A percentile compares a stretch with the other conserved stretches of the same genome.
Conservation (phyloP, 768 basidiomycete species). For the Termitomyces sp. region DNA sequence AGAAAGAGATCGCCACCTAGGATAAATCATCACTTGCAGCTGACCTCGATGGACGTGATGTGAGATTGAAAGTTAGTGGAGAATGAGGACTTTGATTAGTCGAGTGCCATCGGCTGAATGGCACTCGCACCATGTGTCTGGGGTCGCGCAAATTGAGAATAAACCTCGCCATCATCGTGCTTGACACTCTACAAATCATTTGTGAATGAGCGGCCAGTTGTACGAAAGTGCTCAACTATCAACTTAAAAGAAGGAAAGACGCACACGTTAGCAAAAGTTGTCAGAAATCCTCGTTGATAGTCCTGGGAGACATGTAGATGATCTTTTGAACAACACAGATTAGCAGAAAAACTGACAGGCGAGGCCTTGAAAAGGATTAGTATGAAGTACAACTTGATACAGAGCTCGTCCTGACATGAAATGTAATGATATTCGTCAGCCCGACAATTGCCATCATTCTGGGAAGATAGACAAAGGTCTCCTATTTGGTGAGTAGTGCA, state of each 20-base stretch:
- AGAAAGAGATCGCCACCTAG: too few species aligned
- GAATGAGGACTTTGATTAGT: slow-evolving; percentile 9
- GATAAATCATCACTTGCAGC: too few species aligned
- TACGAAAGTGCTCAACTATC: neutral
- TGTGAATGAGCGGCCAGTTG: too few species aligned
- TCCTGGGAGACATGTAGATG: neutral
- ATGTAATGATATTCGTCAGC: slow-evolving; percentile 17
- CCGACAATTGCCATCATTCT: slow-evolving; percentile 20
- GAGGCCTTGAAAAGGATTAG: neutral
- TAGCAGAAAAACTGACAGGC: neutral
- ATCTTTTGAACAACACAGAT: neutral
- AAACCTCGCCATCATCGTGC: slow-evolving; percentile 24
- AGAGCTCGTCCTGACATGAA: slow-evolving; percentile 16
- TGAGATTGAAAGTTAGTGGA: too few species aligned
- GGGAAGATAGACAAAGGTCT: neutral
- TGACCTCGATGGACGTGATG: too few species aligned
- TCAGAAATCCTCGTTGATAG: neutral
- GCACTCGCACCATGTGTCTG: neutral
- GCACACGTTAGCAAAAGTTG: neutral
- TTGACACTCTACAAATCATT: slow-evolving; percentile 20
- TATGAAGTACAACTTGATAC: neutral
- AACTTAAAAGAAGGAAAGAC: neutral
- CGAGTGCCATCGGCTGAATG: neutral
- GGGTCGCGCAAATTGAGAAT: slow-evolving; percentile 27
- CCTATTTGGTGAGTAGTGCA: too few species aligned